A percentile compares a stretch with the other conserved stretches of the same genome.
Evolutionary conservation across 495 filamentous ascomycete species (phyloP).

Genomic region (Diplogelasinospora grovesii): DNA sequence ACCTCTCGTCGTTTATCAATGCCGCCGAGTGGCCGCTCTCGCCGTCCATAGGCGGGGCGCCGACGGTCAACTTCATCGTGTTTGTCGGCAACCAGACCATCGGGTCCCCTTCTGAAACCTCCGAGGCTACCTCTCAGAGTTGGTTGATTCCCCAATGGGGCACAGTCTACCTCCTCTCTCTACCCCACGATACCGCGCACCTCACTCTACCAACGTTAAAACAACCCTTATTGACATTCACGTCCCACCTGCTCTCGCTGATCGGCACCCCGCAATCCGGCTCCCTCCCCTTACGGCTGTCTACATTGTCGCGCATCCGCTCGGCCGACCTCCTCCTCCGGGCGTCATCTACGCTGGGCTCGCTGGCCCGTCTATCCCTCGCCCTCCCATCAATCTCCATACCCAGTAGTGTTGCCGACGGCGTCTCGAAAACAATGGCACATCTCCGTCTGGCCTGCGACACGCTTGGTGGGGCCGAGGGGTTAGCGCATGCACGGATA

Average conservation of each 20-base stretch:
- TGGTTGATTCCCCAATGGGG: constrained; percentile 98
- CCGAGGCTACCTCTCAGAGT: constrained; percentile 63
- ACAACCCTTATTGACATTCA: constrained; percentile 80
- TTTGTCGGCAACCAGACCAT: constrained; percentile 61
- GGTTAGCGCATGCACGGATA: constrained; percentile 68
- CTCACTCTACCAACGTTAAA: constrained; percentile 51
- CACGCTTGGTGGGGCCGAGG: constrained; percentile 53
- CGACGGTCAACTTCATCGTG: constrained; percentile 91
- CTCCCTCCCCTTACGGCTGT: constrained; percentile 72
- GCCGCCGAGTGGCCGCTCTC: constrained; percentile 95
- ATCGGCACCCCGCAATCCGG: constrained; percentile 80
- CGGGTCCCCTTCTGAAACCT: constrained; percentile 11
- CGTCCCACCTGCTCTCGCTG: constrained; percentile 83
- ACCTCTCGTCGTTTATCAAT: constrained; percentile 91
- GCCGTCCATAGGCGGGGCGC: constrained; percentile 86
- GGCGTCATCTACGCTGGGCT: constrained; percentile 90
- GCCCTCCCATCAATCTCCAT: constrained; percentile 88
- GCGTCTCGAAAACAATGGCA: constrained; percentile 69
- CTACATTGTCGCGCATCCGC: constrained; percentile 74
- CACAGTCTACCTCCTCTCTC: constrained; percentile 75
- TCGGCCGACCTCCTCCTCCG: constrained; percentile 82
- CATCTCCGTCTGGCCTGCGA: constrained; percentile 73
- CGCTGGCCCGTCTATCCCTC: constrained; percentile 75
- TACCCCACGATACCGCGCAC: constrained; percentile 35
- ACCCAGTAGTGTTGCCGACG: constrained; percentile 74